Evolutionary conservation across 352 stramenopile species (phyloP), one percentile per base, ranked within the genome.

Genomic region (Peronospora farinosa): DNA sequence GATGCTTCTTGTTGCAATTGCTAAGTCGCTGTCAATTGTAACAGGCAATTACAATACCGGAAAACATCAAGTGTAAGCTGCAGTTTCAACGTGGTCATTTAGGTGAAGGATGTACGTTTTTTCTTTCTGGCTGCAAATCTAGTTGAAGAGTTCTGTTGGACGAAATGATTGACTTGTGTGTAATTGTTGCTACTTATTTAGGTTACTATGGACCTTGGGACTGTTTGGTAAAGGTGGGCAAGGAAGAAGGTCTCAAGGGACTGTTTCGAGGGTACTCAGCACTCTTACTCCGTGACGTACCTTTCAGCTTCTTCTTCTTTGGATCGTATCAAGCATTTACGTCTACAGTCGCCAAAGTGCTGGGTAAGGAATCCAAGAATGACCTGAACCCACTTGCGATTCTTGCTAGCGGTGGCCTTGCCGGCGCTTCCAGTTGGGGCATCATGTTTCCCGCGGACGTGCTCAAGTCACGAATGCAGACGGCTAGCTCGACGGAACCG

Each of bases 231-330:
- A 84, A 88, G 46, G 73, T 93, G 13, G 60, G 67, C 9, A 71
- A 71, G 23, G 59, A 78, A 32, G 70, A 90, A 32, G 85, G 83
- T 27, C 47, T 87, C 13, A 51, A 36, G 2, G 85, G 81, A 0
- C 65, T 93, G 17, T 92, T 88, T 45, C 65, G 76, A 41, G 86
- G 86, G n/a, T 87, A 93, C 56, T 83, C 74, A 32, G 78, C 86
- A 10, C 42, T 93, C 61, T 63, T 95, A 38, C 62, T 91, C 54
- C 84, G 86, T 16, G 86, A 95, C 51, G 80, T 95, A 21, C 86
- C 86, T 19, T 95, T 95, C 65, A 94, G 88, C 59, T 93, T 94
- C 52, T 88, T 86, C 60, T 95, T 95, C 65, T 95, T 95, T 39
- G 84, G 84, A 40, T 69, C 68, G 36, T 95, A 93, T 57, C 69